Evolutionary conservation across 73 alveolate genomes (phyloP), one percentile per base, ranked within the genome.

Genomic region (Symbiodinium natans): DNA sequence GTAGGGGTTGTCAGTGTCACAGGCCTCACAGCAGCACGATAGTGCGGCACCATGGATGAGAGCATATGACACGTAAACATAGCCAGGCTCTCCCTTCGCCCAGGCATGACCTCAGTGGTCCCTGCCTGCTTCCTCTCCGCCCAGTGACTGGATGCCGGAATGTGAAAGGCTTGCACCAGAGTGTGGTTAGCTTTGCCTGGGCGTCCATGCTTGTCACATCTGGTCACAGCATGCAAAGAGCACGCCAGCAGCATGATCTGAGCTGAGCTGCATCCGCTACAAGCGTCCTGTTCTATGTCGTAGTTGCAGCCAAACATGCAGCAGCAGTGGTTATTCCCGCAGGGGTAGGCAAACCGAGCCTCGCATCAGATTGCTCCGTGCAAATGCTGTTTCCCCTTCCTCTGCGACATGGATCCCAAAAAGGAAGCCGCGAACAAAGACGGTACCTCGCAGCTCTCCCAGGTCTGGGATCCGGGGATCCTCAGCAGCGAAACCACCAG

Each of bases 261-360:
- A n/a, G n/a, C n/a, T 29, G 46, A 34, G 85, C 85, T 10, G 38
- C 97, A 90, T 19, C 97, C 77, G 40, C 56, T 90, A 52, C 97
- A 90, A 1, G 97, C 73, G 41, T 90, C 97, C 4, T 25, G 42
- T 15, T 90, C 97, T 29, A 36, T 21, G 54, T 71, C 52, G 87
- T 34, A 90, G 39, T 41, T 85, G 52, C 97, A 90, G 56, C 97
- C 97, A 17, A 90, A 90, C 97, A 90, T 90, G 52, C 97, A 90
- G 97, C 97, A 90, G 87, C 97, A 90, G 63, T 90, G 97, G 42
- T 73, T 54, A 1, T 17, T 63, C n/a, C 97, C 97, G 39, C 97
- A 90, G 46, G 9, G 31, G 77, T 90, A 90, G 10, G 97, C 87
- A 63, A 40, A 40, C 77, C 34, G 75, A 42, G 73, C 97, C 97